Percentiles rank a stretch among this genome's conserved stretches.
Evolutionary conservation across 2,329 filamentous ascomycete species (phyloP).

Genomic region (Parascedosporium putredinis): DNA sequence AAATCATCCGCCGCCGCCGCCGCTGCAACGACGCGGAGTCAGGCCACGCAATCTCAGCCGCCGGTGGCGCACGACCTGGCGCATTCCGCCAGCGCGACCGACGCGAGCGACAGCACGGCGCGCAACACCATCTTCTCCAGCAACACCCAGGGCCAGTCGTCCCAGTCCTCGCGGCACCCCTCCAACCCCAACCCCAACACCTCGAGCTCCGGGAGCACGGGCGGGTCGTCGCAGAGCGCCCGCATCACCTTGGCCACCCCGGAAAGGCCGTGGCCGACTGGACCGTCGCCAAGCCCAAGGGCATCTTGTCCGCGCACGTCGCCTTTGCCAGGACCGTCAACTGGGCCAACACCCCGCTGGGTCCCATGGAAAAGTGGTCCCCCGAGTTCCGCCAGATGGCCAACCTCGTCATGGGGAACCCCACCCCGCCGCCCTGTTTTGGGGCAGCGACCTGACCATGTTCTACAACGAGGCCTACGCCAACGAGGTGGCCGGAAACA

Average conservation of each 20-base stretch:
- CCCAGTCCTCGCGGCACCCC: background rate
- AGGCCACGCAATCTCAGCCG: background rate
- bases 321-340: constrained; percentile 62
- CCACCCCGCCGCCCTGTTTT: constrained; percentile 68
- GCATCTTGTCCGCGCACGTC: constrained; percentile 59
- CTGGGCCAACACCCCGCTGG: constrained; percentile 63
- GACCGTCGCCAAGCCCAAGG: constrained; percentile 58
- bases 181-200: constrained; percentile 7
- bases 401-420: constrained; percentile 71
- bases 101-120: background rate
- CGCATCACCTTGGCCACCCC: constrained; percentile 20
- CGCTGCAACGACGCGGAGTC: background rate
- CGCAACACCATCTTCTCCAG: background rate
- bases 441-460: constrained; percentile 57
- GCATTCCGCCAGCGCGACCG: background rate
- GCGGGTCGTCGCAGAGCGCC: constrained; percentile 17
- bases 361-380: constrained; percentile 65
- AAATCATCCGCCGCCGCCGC: background rate
- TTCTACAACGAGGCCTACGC: constrained; percentile 65
- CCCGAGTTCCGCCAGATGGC: constrained; percentile 66
- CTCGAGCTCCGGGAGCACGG: constrained; percentile 19
- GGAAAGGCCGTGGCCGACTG: constrained; percentile 41
- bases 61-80: background rate
- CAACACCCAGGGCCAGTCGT: background rate
- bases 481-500: constrained; percentile 59